Evolutionary conservation across 495 filamentous ascomycete genomes (phyloP).

Genomic region (Penicillium salamii): DNA sequence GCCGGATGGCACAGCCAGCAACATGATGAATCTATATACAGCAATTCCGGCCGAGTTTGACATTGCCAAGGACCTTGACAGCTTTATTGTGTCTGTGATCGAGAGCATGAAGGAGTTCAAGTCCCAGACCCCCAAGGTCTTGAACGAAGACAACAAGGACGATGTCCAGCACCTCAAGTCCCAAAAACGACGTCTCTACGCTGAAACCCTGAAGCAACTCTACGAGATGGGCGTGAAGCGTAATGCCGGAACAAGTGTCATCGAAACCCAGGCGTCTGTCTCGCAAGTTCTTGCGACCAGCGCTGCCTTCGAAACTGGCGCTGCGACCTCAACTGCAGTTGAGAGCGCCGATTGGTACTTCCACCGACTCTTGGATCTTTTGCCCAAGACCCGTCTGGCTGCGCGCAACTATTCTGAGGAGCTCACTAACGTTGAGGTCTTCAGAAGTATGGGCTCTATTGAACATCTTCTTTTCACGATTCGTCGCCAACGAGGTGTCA

Average conservation of each 20-base stretch:
- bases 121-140: conserved; percentile 69
- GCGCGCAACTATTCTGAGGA: conserved; percentile 75
- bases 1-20: conserved; percentile 56
- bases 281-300: conserved; percentile 61
- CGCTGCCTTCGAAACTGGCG: conserved; percentile 29
- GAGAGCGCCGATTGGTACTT: conserved; percentile 66
- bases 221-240: conserved; percentile 85
- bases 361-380: conserved; percentile 69
- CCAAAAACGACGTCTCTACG: conserved; percentile 85
- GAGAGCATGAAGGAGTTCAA: conserved; percentile 67
- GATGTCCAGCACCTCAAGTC: conserved; percentile 81
- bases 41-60: conserved; percentile 52
- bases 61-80: conserved; percentile 57
- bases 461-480: conserved; percentile 73
- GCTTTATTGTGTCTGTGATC: conserved; percentile 64
- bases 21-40: conserved; percentile 58
- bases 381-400: conserved; percentile 63
- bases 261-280: conserved; percentile 69
- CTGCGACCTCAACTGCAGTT: conserved; percentile 17
- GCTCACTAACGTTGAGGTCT: conserved; percentile 71
- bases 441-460: conserved; percentile 72
- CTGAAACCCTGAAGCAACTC: conserved; percentile 76
- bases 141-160: conserved; percentile 81
- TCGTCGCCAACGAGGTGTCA: conserved; percentile 61
- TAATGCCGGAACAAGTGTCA: conserved; percentile 65